These are phyloP conservation scores for Begonia masoniana DNA, from an alignment of 306 rosid genomes.

Conservation along the genomic window DNA sequence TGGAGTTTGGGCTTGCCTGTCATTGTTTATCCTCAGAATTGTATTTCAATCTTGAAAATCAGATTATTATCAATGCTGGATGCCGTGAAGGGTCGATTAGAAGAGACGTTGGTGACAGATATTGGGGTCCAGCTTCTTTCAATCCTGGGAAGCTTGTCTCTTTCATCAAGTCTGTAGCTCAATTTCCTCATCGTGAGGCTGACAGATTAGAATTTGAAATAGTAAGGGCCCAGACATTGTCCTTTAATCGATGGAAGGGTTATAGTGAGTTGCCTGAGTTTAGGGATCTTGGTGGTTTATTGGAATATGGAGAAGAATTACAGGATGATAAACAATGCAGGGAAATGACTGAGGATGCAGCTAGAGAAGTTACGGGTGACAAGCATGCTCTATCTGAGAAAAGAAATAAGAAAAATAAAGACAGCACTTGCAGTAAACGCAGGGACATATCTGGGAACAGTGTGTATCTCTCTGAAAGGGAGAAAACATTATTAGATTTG, in stretches of 20 bases:
- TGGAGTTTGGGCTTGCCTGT: slow-evolving; percentile 61
- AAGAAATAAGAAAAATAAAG: slow-evolving; percentile 11
- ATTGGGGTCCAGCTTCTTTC: slow-evolving; percentile 31
- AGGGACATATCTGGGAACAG: slow-evolving; percentile 13
- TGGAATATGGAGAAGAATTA: slow-evolving; percentile 27
- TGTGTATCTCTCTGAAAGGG: slow-evolving; percentile 15
- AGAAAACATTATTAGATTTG: slow-evolving; percentile 27
- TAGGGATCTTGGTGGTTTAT: slow-evolving; percentile 21
- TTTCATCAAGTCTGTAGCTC: slow-evolving; percentile 37
- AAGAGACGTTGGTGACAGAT: slow-evolving; percentile 42
- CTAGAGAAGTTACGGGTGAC: slow-evolving; percentile 6
- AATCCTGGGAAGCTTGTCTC: slow-evolving; percentile 43
- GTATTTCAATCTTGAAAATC: slow-evolving; percentile 29
- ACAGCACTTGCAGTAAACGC: slow-evolving; percentile 15
- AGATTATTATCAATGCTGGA: slow-evolving; percentile 44
- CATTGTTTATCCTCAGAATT: slow-evolving; percentile 46
- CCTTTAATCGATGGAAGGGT: slow-evolving; percentile 53
- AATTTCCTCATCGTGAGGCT: slow-evolving; percentile 23
- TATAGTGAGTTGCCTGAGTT: slow-evolving; percentile 46
- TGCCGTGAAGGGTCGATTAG: slow-evolving; percentile 29
- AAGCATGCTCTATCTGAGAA: background rate
- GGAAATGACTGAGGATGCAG: slow-evolving; percentile 10
- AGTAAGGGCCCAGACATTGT: slow-evolving; percentile 34
- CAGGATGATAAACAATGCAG: slow-evolving; percentile 14
- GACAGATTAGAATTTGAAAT: slow-evolving; percentile 37